These are phyloP conservation scores for Rubia balearica DNA, from an alignment of 305 asterid species.

Conservation along the genomic window DNA sequence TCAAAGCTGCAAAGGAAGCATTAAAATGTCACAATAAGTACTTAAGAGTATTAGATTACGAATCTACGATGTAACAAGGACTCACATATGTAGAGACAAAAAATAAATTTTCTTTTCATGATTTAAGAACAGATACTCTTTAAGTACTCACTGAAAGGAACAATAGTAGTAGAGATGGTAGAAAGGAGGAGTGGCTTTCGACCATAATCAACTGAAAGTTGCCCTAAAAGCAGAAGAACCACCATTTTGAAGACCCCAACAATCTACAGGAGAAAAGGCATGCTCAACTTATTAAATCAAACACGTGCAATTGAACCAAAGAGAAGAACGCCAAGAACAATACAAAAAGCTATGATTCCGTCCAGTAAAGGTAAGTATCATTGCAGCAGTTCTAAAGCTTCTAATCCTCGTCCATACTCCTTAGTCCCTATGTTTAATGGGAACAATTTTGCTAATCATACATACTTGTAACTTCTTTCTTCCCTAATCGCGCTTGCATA, in stretches of 20 bases:
- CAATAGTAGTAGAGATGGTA: conserved; percentile 71
- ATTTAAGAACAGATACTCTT: not conserved
- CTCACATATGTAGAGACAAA: not conserved
- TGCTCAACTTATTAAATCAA: conserved; percentile 2
- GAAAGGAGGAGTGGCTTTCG: conserved; percentile 89
- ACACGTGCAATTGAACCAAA: not conserved
- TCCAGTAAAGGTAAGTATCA: no score
- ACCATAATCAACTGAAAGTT: conserved; percentile 92
- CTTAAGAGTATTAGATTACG: not conserved
- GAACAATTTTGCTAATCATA: not conserved
- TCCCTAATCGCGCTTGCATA: not conserved
- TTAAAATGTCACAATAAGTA: not conserved
- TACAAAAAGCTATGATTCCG: not conserved
- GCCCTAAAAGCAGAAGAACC: conserved; percentile 82
- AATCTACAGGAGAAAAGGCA: conserved; percentile 36
- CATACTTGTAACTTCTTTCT: not conserved
- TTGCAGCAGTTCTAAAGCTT: no score
- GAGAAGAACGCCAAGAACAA: not conserved
- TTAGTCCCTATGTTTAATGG: not conserved
- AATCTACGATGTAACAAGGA: not conserved
- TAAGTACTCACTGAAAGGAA: conserved; percentile 66
- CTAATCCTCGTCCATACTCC: not conserved
- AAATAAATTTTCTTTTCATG: no score
- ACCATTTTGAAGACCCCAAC: conserved; percentile 94
- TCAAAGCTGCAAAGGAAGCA: conserved; percentile 49